Evolutionary conservation across 805 yeast species (phyloP).

Genomic region (Kuraishia molischiana): DNA sequence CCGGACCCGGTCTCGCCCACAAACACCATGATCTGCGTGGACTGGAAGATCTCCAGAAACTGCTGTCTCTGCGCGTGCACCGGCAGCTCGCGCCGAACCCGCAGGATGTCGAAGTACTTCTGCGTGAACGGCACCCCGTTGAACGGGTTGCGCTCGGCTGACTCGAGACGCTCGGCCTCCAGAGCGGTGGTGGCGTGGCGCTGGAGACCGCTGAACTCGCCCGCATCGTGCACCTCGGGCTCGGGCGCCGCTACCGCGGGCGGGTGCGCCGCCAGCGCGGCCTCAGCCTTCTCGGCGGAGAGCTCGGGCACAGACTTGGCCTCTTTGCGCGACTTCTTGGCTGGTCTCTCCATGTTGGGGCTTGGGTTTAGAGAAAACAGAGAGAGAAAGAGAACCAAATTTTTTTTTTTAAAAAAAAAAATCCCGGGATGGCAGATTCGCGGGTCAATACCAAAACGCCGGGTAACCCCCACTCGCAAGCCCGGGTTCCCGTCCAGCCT

Average conservation of each 20-base stretch:
- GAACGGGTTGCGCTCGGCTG: conserved; percentile 63
- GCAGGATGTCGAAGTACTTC: conserved; percentile 70
- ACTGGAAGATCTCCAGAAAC: conserved; percentile 74
- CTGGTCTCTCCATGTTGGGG: conserved; percentile 28
- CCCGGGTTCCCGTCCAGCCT: no score
- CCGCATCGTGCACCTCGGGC: conserved; percentile 50
- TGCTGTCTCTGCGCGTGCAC: conserved; percentile 91
- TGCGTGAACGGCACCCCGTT: conserved; percentile 55
- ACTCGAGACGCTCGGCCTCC: conserved; percentile 51
- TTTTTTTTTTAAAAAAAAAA: not conserved
- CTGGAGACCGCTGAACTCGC: conserved; percentile 44
- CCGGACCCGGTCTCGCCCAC: conserved; percentile 99
- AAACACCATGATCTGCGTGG: conserved; percentile 90
- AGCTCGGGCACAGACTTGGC: conserved; percentile 49
- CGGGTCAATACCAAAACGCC: no score
- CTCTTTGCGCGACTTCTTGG: conserved; percentile 37
- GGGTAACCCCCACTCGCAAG: no score
- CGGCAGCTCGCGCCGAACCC: conserved; percentile 77
- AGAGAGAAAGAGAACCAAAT: not conserved
- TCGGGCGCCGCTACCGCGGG: conserved; percentile 24
- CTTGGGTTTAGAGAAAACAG: conserved; percentile 5
- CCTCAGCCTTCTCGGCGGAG: conserved; percentile 63
- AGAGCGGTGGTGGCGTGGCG: conserved; percentile 61
- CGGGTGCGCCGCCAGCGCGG: conserved; percentile 37
- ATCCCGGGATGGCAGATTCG: no score